Evolutionary conservation across 805 yeast species (phyloP).

Genomic region (Saccharomycopsis synnaedendra): DNA sequence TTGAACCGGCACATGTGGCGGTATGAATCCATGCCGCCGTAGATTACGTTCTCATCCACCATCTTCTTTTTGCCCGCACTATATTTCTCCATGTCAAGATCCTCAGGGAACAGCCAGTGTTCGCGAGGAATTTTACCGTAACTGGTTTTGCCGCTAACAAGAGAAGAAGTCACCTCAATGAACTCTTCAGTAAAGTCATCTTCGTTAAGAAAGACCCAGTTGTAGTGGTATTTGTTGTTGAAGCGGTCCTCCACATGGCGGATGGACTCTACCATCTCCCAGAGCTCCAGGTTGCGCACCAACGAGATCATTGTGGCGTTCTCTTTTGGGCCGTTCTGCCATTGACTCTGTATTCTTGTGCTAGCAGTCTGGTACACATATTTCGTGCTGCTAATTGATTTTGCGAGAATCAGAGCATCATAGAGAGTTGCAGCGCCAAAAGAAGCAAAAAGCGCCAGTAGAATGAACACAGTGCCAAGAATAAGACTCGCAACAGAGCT

Average conservation of each 20-base stretch:
- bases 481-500: no score
- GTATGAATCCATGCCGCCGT: constrained; percentile 66
- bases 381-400: no score
- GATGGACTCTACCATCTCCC: constrained; percentile 48
- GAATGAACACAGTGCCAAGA: no score
- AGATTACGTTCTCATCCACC: constrained; percentile 42
- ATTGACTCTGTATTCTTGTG: no score
- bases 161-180: constrained; percentile 36
- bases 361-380: no score
- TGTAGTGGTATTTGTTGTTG: constrained; percentile 65
- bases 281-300: constrained; percentile 59
- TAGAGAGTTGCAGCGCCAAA: no score
- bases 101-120: constrained; percentile 81
- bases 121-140: constrained; percentile 66
- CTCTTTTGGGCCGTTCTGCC: constrained; percentile 9
- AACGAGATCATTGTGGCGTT: constrained; percentile 69
- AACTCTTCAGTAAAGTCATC: constrained; percentile 66
- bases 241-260: constrained; percentile 69
- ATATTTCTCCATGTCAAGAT: constrained; percentile 67
- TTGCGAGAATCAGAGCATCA: no score
- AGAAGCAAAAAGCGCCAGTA: no score
- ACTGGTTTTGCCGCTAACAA: constrained; percentile 56
- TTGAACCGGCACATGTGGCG: constrained; percentile 89
- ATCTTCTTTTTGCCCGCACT: constrained; percentile 45
- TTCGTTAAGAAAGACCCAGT: constrained; percentile 89